Evolutionary conservation across 176 grass and related monocot species (phyloP).

Genomic region (Musa beccarii): DNA sequence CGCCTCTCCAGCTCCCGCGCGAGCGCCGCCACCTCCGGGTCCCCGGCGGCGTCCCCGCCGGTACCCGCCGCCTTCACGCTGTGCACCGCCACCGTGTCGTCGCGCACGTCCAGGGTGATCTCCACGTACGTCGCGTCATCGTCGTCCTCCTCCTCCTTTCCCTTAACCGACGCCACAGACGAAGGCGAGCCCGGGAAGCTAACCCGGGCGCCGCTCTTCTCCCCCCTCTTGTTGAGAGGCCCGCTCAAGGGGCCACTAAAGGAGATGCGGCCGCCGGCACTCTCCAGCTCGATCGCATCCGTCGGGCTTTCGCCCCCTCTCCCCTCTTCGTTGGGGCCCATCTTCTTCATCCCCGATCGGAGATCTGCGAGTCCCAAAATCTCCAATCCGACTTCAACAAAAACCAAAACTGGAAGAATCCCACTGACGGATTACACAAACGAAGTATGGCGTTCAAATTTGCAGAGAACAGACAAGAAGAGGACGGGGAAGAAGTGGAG

Average conservation of each 20-base stretch:
- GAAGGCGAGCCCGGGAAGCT: conserved; percentile 33
- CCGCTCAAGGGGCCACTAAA: conserved; percentile 61
- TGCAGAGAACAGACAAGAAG: no score
- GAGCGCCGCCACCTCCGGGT: conserved; percentile 7
- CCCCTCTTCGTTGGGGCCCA: conserved; percentile 25
- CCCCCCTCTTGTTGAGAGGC: conserved; percentile 27
- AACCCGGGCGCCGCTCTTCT: conserved; percentile 66
- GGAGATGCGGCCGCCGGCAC: conserved; percentile 2
- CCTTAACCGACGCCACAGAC: conserved; percentile 22
- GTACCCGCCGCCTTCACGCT: conserved; percentile 52
- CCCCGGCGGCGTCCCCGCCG: conserved; percentile 1
- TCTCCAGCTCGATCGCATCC: conserved; percentile 37
- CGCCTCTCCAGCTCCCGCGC: conserved; percentile 62
- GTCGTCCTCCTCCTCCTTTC: conserved; percentile 5
- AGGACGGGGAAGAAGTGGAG: no score
- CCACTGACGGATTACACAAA: no score
- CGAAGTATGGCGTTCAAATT: no score
- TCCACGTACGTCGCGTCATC: conserved; percentile 71
- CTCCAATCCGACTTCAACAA: no score
- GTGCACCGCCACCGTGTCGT: conserved; percentile 89
- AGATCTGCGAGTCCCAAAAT: not conserved
- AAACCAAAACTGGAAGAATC: no score
- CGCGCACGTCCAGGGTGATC: conserved; percentile 93
- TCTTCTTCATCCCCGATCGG: conserved; percentile 10
- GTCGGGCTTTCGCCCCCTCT: not conserved